phyloP scores from a whole-genome alignment of 1,284 basidiomycete species.

The Pseudozyma thailandica region DNA sequence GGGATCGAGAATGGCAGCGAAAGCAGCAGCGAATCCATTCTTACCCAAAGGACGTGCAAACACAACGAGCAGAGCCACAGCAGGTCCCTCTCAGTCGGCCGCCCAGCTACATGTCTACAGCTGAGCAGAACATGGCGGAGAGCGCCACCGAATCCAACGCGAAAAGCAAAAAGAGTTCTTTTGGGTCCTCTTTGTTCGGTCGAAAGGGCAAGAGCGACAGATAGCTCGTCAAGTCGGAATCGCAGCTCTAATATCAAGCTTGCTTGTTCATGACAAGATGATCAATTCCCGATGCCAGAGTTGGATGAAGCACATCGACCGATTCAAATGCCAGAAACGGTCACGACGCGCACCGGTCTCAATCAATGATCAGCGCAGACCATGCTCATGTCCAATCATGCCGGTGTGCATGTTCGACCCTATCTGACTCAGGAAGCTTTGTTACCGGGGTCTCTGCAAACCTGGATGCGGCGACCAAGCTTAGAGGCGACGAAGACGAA shows the following conservation, averaged over 20 bases:
- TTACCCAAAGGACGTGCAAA: neutral
- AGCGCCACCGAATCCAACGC: neutral
- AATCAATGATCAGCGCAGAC: neutral
- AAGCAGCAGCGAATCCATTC: conserved; percentile 3
- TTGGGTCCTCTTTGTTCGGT: neutral
- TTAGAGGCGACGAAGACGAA: neutral
- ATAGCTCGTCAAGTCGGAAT: neutral
- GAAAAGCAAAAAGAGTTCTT: neutral
- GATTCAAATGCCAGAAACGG: no score
- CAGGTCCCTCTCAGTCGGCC: neutral
- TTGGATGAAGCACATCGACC: neutral
- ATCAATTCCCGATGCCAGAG: neutral
- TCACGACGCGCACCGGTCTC: no score
- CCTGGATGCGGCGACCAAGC: neutral
- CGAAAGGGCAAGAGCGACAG: neutral
- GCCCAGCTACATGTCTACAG: neutral
- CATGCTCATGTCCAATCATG: neutral
- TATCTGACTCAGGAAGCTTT: neutral
- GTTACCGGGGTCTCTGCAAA: neutral
- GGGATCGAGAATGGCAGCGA: conserved; percentile 28
- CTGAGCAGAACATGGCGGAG: neutral
- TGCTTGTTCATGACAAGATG: neutral
- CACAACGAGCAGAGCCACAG: neutral
- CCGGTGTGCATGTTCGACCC: neutral
- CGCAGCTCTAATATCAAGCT: neutral